Evolutionary conservation across 164 flowering plant genomes (phyloP), one percentile per base, ranked within the genome.

Genomic region (Vitis riparia): DNA sequence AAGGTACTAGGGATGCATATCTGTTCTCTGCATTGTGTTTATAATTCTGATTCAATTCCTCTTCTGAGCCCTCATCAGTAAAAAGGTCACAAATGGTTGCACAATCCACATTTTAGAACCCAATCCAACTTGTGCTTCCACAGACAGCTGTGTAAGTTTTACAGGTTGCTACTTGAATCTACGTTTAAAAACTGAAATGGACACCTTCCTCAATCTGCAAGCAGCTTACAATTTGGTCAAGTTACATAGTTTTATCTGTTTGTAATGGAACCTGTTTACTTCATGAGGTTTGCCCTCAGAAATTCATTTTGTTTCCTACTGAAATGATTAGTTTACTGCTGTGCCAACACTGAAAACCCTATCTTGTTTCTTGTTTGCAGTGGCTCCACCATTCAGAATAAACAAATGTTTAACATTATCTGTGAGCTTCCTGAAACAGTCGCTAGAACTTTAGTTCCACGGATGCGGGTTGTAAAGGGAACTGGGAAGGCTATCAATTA

Each of bases 341-440:
- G 53, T 13, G 10, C 51, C 59, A 50, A 49, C 16, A 11, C 9
- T 48, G 29, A 57, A 2, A 59, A 12, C 23, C 44, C 44, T 63
- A 2, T 3, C 62, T 11, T n/a, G 10, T 67, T 65, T 13, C 17
- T 52, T 65, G 55, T 37, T 69, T 75, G 76, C 92, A 92, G 97
- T 84, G 97, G 97, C 23, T 89, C 98, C 13, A 85, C 88, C 59
- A 76, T 89, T 8, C 71, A 87, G 75, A 92, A 95, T 73, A 95
- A 92, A 73, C 94, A 91, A 74, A 90, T 90, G 97, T 95, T 95
- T 37, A 95, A 95, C 78, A 90, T 95, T 68, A 93, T 95, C 56
- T 95, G 99, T 49, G 97, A 95, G 89, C 97, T 91, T 53, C 98
- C 98, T 8, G 99, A 93, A 78, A 95, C 99, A 64, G 99, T 95